Evolutionary conservation across 306 rosid genomes (phyloP).

Genomic region (Cucurbita argyrosperma): DNA sequence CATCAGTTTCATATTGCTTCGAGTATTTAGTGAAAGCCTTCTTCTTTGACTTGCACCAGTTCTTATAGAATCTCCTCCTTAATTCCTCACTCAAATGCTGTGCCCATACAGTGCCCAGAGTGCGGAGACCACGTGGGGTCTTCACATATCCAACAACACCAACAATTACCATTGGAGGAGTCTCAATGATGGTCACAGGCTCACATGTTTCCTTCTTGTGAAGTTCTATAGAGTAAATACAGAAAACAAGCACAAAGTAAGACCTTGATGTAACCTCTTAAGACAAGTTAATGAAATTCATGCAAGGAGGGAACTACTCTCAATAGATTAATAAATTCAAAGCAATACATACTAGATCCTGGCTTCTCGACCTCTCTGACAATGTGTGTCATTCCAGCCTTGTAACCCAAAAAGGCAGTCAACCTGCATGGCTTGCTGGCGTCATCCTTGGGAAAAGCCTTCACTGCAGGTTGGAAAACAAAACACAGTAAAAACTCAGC

Average conservation of each 20-base stretch:
- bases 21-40: constrained; percentile 60
- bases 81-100: constrained; percentile 71
- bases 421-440: constrained; percentile 46
- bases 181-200: constrained; percentile 63
- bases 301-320: not conserved
- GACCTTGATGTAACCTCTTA: not conserved
- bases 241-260: not conserved
- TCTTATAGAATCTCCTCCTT: constrained; percentile 60
- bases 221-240: constrained; percentile 26
- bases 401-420: constrained; percentile 69
- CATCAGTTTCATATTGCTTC: constrained; percentile 40
- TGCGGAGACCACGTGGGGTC: constrained; percentile 56
- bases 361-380: constrained; percentile 83
- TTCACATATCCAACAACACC: constrained; percentile 69
- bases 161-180: constrained; percentile 60
- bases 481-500: not conserved
- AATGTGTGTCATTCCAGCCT: constrained; percentile 90
- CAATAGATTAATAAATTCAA: not conserved
- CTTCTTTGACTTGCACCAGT: constrained; percentile 74
- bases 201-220: constrained; percentile 84
- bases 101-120: constrained; percentile 61
- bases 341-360: constrained; percentile 40
- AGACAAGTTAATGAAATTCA: too few species aligned
- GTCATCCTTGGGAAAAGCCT: constrained; percentile 85
- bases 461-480: constrained; percentile 29